A percentile compares a stretch with the other conserved stretches of the same genome.
Conservation (phyloP, 768 basidiomycete species). For the Termitomyces sp. region DNA sequence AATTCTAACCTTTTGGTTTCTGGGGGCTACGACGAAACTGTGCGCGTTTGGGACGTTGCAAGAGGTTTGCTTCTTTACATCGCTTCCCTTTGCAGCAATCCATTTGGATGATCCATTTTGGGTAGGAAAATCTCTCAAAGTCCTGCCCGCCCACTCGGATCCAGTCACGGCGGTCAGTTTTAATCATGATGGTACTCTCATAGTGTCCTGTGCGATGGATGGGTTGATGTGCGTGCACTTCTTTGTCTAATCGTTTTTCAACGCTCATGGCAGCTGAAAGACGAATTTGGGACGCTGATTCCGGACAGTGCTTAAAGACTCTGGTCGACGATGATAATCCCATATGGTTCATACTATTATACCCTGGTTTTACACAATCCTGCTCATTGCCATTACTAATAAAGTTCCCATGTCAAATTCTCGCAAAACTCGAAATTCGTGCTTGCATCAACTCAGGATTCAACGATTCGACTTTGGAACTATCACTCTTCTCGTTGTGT, state of each 20-base stretch:
- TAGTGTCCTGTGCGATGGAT: slow-evolving; percentile 95
- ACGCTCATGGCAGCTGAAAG: slow-evolving; percentile 33
- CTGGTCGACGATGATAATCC: slow-evolving; percentile 96
- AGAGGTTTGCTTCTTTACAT: slow-evolving; percentile 46
- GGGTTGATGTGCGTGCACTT: slow-evolving; percentile 81
- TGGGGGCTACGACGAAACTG: slow-evolving; percentile 93
- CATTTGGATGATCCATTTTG: not conserved
- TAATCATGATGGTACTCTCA: slow-evolving; percentile 91
- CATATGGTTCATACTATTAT: slow-evolving; percentile 53
- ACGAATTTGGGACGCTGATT: slow-evolving; percentile 96
- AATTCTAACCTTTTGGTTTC: slow-evolving; percentile 87
- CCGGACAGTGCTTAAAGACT: slow-evolving; percentile 97
- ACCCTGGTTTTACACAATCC: not conserved
- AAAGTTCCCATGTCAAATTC: slow-evolving; percentile 82
- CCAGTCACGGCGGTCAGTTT: slow-evolving; percentile 93
- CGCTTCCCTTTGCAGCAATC: not conserved
- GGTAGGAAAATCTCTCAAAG: slow-evolving; percentile 76
- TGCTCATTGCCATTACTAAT: slow-evolving; percentile 5
- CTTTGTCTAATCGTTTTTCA: slow-evolving; percentile 2
- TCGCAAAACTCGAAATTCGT: slow-evolving; percentile 91
- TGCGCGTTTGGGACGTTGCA: slow-evolving; percentile 94
- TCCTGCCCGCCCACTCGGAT: slow-evolving; percentile 94
- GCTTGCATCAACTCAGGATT: slow-evolving; percentile 89
- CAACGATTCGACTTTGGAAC: slow-evolving; percentile 92
- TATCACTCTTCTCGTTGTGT: slow-evolving; percentile 86